Percentiles rank a stretch among this genome's conserved stretches.
phyloP scores from a whole-genome alignment of 2,329 filamentous ascomycete genomes.

The Penicillium sp. region DNA sequence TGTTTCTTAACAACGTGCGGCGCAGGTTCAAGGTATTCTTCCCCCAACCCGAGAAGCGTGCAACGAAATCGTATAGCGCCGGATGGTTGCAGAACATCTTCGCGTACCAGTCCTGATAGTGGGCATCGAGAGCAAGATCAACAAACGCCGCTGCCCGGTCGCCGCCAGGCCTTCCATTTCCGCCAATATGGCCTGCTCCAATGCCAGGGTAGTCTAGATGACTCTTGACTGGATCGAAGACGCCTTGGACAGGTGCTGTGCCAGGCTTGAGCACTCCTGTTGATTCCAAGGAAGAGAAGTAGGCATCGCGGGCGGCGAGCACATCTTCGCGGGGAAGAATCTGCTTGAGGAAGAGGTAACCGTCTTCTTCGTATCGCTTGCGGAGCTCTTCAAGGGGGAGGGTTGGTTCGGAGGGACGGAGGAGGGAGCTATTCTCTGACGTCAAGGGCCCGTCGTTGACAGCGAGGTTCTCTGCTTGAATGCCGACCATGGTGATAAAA shows the following conservation, averaged over 20 bases:
- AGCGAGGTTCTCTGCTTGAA: conserved; percentile 30
- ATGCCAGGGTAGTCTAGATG: conserved; percentile 53
- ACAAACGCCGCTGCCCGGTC: conserved; percentile 48
- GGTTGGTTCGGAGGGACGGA: conserved; percentile 46
- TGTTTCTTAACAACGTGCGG: conserved; percentile 56
- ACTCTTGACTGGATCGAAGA: conserved; percentile 51
- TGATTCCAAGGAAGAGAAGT: conserved; percentile 55
- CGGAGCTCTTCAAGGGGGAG: conserved; percentile 51
- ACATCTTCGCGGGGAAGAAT: conserved; percentile 56
- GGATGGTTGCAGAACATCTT: conserved; percentile 57
- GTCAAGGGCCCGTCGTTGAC: conserved; percentile 51
- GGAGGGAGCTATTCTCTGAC: conserved; percentile 44
- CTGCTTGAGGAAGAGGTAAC: conserved; percentile 57
- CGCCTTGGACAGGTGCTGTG: conserved; percentile 52
- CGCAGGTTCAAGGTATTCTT: conserved; percentile 48
- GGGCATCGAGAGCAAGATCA: conserved; percentile 54
- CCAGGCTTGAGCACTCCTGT: conserved; percentile 58
- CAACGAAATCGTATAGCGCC: conserved; percentile 50
- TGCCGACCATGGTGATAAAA: conserved; percentile 20
- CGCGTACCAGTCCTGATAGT: conserved; percentile 54
- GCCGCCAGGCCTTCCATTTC: conserved; percentile 49
- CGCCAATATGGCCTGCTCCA: conserved; percentile 50
- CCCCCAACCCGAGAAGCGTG: conserved; percentile 55
- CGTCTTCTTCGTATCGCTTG: conserved; percentile 49
- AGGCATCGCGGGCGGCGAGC: conserved; percentile 51